phyloP scores from a whole-genome alignment of 192 early-diverging fungal genomes.

The Rhizophlyctis rosea region DNA sequence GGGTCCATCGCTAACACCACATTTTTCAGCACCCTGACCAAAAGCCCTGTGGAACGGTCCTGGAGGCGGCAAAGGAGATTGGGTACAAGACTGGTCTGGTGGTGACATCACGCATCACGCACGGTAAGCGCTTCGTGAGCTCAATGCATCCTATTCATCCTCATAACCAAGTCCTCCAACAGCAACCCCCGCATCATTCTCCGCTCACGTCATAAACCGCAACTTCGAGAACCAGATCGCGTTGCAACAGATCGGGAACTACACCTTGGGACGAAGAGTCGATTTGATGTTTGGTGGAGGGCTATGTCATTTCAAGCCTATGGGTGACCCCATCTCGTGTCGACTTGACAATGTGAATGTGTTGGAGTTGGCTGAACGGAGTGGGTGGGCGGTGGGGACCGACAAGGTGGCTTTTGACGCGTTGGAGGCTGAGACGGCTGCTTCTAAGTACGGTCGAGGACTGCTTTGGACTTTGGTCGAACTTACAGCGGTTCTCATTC shows the following conservation, averaged over 20 bases:
- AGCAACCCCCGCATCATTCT: constrained; percentile 54
- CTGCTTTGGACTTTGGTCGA: no score
- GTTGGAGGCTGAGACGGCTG: constrained; percentile 32
- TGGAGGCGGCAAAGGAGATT: constrained; percentile 86
- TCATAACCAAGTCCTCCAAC: neutral
- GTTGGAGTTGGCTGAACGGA: constrained; percentile 44
- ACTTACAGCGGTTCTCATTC: no score
- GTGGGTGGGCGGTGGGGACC: constrained; percentile 64
- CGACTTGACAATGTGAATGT: constrained; percentile 72
- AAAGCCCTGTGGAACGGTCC: constrained; percentile 83
- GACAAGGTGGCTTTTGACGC: constrained; percentile 63
- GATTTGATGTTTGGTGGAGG: constrained; percentile 95
- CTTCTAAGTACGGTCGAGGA: no score
- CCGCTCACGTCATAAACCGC: constrained; percentile 76
- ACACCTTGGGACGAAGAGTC: constrained; percentile 73
- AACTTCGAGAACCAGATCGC: constrained; percentile 78
- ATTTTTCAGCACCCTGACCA: constrained; percentile 46
- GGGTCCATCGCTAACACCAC: constrained; percentile 12
- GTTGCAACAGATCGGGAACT: constrained; percentile 85
- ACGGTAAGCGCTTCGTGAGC: constrained; percentile 47
- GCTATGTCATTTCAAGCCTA: constrained; percentile 81
- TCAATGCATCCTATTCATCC: constrained; percentile 5
- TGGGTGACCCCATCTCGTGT: constrained; percentile 63
- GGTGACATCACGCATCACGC: constrained; percentile 91
- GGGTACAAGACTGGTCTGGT: constrained; percentile 89